A percentile compares a stretch with the other conserved stretches of the same genome.
Conservation (phyloP, 2,329 filamentous ascomycete genomes). For the Fusarium udum region DNA sequence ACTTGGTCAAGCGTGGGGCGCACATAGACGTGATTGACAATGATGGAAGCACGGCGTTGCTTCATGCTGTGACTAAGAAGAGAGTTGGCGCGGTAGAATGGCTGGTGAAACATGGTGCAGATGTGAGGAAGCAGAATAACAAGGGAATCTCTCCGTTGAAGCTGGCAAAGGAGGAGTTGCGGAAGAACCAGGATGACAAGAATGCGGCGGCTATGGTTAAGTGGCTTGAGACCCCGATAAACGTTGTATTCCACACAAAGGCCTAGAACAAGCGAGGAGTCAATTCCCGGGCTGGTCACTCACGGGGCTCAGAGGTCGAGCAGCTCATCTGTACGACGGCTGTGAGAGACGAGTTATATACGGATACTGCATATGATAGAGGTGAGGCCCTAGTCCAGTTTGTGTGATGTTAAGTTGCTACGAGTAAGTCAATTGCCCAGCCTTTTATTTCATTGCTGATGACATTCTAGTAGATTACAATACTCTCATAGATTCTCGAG, state of each 20-base stretch:
- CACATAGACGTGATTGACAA: background rate
- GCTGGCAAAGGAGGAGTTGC: background rate
- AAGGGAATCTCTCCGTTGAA: background rate
- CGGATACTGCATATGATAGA: rapidly evolving
- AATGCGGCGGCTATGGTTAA: background rate
- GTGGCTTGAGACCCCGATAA: background rate
- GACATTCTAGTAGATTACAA: background rate
- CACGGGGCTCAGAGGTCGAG: background rate
- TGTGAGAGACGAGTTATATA: rapidly evolving
- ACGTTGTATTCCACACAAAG: background rate
- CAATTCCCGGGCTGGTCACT: rapidly evolving
- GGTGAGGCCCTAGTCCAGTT: rapidly evolving
- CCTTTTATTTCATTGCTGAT: rapidly evolving
- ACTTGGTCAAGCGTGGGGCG: background rate
- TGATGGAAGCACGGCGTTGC: background rate
- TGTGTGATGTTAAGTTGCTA: rapidly evolving
- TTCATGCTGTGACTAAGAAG: background rate
- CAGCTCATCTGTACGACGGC: rapidly evolving
- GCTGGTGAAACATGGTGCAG: background rate
- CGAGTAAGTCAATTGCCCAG: rapidly evolving
- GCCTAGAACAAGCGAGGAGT: rapidly evolving
- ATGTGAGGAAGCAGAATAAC: background rate
- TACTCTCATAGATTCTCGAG: rapidly evolving
- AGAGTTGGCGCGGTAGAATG: background rate
- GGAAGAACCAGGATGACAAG: background rate